Evolutionary conservation across 345 rosid species (phyloP), one percentile per base, ranked within the genome.

Genomic region (Salix arbutifolia): DNA sequence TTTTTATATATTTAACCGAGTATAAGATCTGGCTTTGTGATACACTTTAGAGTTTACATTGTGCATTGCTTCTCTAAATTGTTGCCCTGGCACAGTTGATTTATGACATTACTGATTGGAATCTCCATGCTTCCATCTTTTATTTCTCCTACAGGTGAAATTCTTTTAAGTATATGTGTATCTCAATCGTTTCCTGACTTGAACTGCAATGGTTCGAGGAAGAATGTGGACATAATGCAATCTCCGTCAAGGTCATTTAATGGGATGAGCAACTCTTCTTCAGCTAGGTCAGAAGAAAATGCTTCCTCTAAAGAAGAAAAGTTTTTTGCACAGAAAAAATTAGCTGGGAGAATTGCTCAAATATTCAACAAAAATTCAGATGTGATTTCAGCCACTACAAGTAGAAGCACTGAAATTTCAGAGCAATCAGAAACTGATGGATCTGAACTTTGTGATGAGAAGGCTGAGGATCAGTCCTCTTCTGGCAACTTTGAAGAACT

Each of bases 271-370:
- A 78, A 52, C 40, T 81, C 84, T 38, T 76, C 84, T 74, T 87
- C 91, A 35, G 71, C 68, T 8, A 84, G 87, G 76, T 84, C 76
- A 48, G 97, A 91, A 13, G 98, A 94, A 73, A 78, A 76, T 78
- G 26, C 77, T 13, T 70, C 65, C 72, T 70, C 80, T 44, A 91
- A 83, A 82, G 98, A 94, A 56, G 92, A 88, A 14, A 89, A 85
- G 61, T 70, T 77, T 28, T n/a, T 14, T 25, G 71, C 83, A 7
- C 96, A 89, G 76, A 91, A 82, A 77, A 79, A 87, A 11, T 81
- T 95, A 60, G 94, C 94, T 8, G 89, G 85, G 72, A 85, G 91
- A 61, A 75, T 95, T 78, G 95, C 92, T 77, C 97, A 95, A 76
- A 89, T 95, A 40, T 95, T 95, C 76, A 91, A 90, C 67, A 95